These are phyloP conservation scores for carrot (Daucus carota) DNA, from an alignment of 129 eudicot species.

Conservation along the genomic window DNA sequence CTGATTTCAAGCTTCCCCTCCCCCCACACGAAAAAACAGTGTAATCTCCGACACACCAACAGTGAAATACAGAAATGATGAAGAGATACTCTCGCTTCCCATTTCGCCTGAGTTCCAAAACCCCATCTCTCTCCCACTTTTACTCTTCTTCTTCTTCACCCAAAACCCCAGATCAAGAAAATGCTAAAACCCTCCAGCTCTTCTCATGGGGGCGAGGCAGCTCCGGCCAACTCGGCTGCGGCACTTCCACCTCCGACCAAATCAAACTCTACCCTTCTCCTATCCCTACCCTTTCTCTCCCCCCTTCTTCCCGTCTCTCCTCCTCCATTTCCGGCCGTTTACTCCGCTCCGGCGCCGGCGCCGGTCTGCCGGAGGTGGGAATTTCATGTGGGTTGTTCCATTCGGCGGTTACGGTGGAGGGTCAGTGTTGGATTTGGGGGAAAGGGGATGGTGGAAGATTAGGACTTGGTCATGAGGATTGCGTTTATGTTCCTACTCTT, in stretches of 20 bases:
- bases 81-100: not conserved
- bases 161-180: constrained; percentile 15
- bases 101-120: not conserved
- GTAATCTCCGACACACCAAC: too few relatives aligned
- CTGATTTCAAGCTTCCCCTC: too few relatives aligned
- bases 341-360: not conserved
- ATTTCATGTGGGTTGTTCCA: constrained; percentile 76
- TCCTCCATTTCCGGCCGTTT: constrained; percentile 37
- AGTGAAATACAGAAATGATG: not conserved
- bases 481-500: constrained; percentile 53
- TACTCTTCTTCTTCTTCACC: not conserved
- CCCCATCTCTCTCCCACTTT: not conserved
- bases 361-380: constrained; percentile 34
- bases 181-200: constrained; percentile 45
- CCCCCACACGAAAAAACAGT: too few relatives aligned
- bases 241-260: constrained; percentile 31
- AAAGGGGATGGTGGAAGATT: constrained; percentile 97
- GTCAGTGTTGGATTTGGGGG: constrained; percentile 91
- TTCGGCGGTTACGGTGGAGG: constrained; percentile 62
- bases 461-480: constrained; percentile 69
- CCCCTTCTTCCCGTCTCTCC: constrained; percentile 38
- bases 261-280: constrained; percentile 60
- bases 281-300: constrained; percentile 37
- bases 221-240: constrained; percentile 90
- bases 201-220: constrained; percentile 93